Evolutionary conservation across 352 stramenopile species (phyloP).

Genomic region (Phytophthora pinifolia): DNA sequence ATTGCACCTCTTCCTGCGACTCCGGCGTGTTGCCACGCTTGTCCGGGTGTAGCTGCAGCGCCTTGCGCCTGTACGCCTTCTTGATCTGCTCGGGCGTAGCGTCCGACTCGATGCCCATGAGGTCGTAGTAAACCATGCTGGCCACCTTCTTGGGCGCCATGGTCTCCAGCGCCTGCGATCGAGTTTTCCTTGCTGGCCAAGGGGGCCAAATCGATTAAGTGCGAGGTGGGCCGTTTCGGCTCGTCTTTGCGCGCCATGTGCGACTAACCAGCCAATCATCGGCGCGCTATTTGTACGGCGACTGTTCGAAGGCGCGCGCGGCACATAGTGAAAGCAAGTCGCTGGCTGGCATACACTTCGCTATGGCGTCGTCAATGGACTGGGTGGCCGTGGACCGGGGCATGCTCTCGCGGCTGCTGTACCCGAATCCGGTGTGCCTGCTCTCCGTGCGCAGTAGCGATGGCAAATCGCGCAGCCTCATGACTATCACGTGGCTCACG

Average conservation of each 20-base stretch:
- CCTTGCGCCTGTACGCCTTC: conserved; percentile 91
- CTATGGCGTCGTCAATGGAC: conserved; percentile 11
- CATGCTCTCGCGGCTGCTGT: conserved; percentile 80
- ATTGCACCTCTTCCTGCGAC: conserved; percentile 65
- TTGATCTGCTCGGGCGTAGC: conserved; percentile 88
- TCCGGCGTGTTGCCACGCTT: conserved; percentile 85
- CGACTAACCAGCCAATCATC: conserved; percentile 9
- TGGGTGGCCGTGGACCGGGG: conserved; percentile 63
- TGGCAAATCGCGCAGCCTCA: conserved; percentile 44
- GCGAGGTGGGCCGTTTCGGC: conserved; percentile 23
- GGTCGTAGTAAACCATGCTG: conserved; percentile 79
- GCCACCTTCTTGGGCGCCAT: conserved; percentile 64
- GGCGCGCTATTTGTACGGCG: background rate
- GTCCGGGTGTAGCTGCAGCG: conserved; percentile 92
- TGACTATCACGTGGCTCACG: conserved; percentile 89
- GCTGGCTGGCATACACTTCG: background rate
- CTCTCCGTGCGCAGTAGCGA: conserved; percentile 43
- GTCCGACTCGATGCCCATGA: conserved; percentile 74
- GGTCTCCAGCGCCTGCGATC: conserved; percentile 3
- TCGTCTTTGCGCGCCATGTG: conserved; percentile 4
- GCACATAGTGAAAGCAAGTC: conserved; percentile 23
- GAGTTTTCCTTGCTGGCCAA: conserved; percentile 16
- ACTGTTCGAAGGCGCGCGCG: conserved; percentile 10
- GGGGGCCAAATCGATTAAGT: conserved; percentile 26
- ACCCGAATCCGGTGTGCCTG: conserved; percentile 81